A percentile compares a stretch with the other conserved stretches of the same genome.
Conservation (phyloP, 345 rosid genomes). For the Citrus maxima region DNA sequence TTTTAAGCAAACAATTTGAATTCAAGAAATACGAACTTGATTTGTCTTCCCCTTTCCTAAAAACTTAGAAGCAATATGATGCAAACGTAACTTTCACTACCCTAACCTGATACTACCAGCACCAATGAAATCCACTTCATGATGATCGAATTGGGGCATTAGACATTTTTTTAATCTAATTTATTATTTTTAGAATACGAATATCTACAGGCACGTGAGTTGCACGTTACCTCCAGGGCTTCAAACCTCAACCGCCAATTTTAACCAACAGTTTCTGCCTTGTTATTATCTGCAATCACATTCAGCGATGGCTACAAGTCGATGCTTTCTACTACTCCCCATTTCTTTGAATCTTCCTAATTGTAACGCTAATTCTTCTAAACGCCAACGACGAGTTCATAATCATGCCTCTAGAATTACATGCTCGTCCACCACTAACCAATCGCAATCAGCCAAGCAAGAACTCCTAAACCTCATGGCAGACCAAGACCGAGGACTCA, state of each 20-base stretch:
- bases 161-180: too few relatives aligned
- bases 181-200: too few relatives aligned
- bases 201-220: neutral
- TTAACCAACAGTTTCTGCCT: neutral
- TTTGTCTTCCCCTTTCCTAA: neutral
- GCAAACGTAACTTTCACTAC: neutral
- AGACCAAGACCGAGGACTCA: conserved; percentile 84
- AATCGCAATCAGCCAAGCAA: conserved; percentile 45
- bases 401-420: conserved; percentile 8
- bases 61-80: neutral
- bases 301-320: neutral
- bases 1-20: too few relatives aligned
- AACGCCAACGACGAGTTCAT: neutral
- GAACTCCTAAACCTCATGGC: conserved; percentile 66
- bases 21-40: neutral
- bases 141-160: neutral
- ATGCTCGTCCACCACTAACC: conserved; percentile 38
- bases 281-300: neutral
- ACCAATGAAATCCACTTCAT: neutral
- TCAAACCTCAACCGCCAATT: conserved; percentile 1
- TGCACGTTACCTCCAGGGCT: neutral
- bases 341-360: conserved; percentile 5
- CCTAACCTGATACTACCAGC: neutral
- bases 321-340: conserved; percentile 18
- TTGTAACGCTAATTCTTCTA: neutral